Percentiles rank a stretch among this genome's conserved stretches.
These are phyloP conservation scores for Neocatenulostroma microsporum DNA, from an alignment of 2,329 filamentous ascomycete species.

Conservation along the genomic window DNA sequence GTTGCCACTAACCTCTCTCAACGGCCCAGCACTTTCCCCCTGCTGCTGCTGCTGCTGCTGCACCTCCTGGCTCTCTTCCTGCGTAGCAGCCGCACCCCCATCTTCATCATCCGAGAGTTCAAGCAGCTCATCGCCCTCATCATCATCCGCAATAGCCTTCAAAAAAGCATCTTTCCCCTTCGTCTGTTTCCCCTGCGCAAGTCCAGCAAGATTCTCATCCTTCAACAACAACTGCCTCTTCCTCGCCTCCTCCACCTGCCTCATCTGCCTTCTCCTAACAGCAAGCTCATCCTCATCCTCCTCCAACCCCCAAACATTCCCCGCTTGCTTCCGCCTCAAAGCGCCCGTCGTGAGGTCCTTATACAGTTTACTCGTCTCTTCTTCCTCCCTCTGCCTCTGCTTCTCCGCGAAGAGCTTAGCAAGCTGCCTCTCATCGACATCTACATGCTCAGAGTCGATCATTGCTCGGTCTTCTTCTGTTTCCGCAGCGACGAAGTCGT, in stretches of 20 bases:
- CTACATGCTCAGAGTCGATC: constrained; percentile 73
- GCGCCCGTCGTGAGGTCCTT: constrained; percentile 86
- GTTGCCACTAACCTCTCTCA: constrained; percentile 25
- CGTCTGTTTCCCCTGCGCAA: constrained; percentile 48
- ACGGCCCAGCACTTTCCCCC: constrained; percentile 7
- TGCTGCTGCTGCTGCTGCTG: constrained; percentile 20
- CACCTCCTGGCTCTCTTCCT: constrained; percentile 23
- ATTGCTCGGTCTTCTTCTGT: constrained; percentile 72
- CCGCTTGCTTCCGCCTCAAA: constrained; percentile 71
- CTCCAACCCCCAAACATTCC: constrained; percentile 58
- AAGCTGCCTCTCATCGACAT: constrained; percentile 70
- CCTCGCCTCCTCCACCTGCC: constrained; percentile 79
- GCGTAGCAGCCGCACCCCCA: constrained; percentile 34
- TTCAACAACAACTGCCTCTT: constrained; percentile 83
- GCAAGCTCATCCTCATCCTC: constrained; percentile 80
- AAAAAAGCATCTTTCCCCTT: constrained; percentile 75
- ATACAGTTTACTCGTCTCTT: constrained; percentile 82
- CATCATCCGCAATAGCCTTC: constrained; percentile 76
- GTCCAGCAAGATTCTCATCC: constrained; percentile 84
- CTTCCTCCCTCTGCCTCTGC: constrained; percentile 72
- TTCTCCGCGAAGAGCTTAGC: constrained; percentile 82
- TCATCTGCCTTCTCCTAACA: constrained; percentile 68
- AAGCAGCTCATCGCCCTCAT: constrained; percentile 55
- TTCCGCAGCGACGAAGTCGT: constrained; percentile 69
- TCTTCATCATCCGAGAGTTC: constrained; percentile 66